Base-by-base conservation (phyloP, 305 asterid genomes). In the Withania somnifera region DNA sequence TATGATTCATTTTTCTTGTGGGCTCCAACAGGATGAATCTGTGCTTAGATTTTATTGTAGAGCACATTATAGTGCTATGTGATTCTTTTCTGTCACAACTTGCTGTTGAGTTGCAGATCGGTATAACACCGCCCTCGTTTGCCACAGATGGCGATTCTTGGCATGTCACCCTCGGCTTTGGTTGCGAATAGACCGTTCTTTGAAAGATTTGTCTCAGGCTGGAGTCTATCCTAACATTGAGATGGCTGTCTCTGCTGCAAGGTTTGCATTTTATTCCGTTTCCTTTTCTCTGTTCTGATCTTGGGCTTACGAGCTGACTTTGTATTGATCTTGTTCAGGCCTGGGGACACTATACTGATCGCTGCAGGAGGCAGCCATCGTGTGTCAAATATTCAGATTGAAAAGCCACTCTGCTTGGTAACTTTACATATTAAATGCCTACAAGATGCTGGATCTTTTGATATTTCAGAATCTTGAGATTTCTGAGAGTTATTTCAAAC, bases 81-180 rank as follows among this genome's bases (percentile, higher is more conserved):
- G 80, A 50, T 76, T 17, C 63, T 75, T 32, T 52, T 86, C 88
- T 86, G 88, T 90, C 89, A 93, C 84, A 78, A 84, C 77, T 77
- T 91, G 89, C 71, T 89, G 84, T 87, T 91, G 98, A 90, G 93
- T 88, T 92, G 98, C 99, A 95, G 99, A 95, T 94, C 91, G 98
- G 92, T 90, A 94, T 93, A 92, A 94, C 93, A 89, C 99, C 84
- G 99, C 99, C 91, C 97, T 94, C 93, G 97, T 95, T 91, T 94
- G 99, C 98, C 94, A 90, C 97, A 94, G 98, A 94, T 95, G 99
- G 99, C 91, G 85, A 64, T 94, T 95, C 91, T 89, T 95, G 87
- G 98, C 99, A 26, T 95, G 97, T 87, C 97, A 95, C 82, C 99
- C 99, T 82, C 93, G 85, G 69, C 97, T 91, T 83, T 95, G 97